Base-by-base conservation (phyloP, 768 basidiomycete species). In the Termitomyces sp. region DNA sequence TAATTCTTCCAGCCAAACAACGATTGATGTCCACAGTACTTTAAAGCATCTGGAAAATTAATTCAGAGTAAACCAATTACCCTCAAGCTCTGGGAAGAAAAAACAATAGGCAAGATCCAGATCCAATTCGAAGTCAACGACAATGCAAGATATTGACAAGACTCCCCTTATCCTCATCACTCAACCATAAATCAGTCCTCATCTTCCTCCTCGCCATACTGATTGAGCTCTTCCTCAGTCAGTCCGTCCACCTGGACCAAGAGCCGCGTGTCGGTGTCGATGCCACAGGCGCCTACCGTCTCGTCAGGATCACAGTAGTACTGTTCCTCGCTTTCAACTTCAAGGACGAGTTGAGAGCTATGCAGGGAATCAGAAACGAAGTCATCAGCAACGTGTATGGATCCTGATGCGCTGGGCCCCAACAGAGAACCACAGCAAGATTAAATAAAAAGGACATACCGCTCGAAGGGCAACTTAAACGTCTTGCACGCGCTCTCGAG, bases 401-500 rank as follows among this genome's bases (percentile, higher is more conserved):
- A 8, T 38, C 2, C 14, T 14, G 14, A 40, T 40, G 14, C 38
- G 16, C 38, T 40, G 14, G 38, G 38, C 7, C 40, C 40, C 1
- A 41, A n/a, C 6, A 41, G 40, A n/a, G n/a, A 18, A 7, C 41
- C 41, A n/a, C 18, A 10, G n/a, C n/a, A 8, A 1, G 10, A 20
- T 20, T 20, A 0, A 1, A 4, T 20, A 14, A 43, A 46, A 36
- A 23, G 26, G 20, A 64, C 72, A 44, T 49, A 74, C 75, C 61
- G 63, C 5, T 67, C 60, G 23, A 57, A 65, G 38, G 75, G 74
- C 26, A 78, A 57, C 0, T 63, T 68, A 41, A 78, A 79, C n/a
- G 72, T 75, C 49, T 68, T 73, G 57, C 78, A 79, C 3, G 71
- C 77, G 16, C 73, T 73, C 40, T 67, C 66, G 5, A 80, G 69